Evolutionary conservation across 805 yeast genomes (phyloP).

Genomic region (Ogataea methylovora): DNA sequence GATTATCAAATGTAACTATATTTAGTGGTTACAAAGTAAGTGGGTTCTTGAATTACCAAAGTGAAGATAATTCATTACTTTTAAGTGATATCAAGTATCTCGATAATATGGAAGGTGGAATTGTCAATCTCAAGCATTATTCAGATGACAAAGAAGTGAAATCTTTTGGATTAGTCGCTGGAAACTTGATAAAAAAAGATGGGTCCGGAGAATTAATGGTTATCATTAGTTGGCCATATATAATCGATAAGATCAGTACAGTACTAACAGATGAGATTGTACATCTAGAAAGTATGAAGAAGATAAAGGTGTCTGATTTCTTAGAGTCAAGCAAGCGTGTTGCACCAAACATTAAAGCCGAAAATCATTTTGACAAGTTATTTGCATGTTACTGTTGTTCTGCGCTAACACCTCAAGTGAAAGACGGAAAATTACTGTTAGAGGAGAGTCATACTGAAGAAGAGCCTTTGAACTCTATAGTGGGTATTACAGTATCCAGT

Average conservation of each 20-base stretch:
- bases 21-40: slow-evolving; percentile 11
- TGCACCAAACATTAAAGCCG: no score
- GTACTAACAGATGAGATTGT: no score
- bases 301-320: no score
- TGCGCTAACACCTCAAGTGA: no score
- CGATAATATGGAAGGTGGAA: slow-evolving; percentile 40
- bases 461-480: no score
- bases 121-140: slow-evolving; percentile 13
- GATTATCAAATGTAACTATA: slow-evolving; percentile 13
- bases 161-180: slow-evolving; percentile 31
- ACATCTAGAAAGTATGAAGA: no score
- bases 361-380: no score
- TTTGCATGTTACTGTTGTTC: no score
- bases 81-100: slow-evolving; percentile 33
- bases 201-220: slow-evolving; percentile 39
- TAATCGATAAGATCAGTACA: slow-evolving; percentile 1
- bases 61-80: slow-evolving; percentile 9
- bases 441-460: no score
- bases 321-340: no score
- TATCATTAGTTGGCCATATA: slow-evolving; percentile 13
- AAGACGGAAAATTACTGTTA: no score
- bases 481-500: slow-evolving; percentile 9
- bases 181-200: slow-evolving; percentile 29
- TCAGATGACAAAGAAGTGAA: background rate
- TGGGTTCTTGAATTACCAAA: slow-evolving; percentile 20